These are phyloP conservation scores for Ustilago sp. DNA, from an alignment of 1,284 basidiomycete species.

Conservation along the genomic window DNA sequence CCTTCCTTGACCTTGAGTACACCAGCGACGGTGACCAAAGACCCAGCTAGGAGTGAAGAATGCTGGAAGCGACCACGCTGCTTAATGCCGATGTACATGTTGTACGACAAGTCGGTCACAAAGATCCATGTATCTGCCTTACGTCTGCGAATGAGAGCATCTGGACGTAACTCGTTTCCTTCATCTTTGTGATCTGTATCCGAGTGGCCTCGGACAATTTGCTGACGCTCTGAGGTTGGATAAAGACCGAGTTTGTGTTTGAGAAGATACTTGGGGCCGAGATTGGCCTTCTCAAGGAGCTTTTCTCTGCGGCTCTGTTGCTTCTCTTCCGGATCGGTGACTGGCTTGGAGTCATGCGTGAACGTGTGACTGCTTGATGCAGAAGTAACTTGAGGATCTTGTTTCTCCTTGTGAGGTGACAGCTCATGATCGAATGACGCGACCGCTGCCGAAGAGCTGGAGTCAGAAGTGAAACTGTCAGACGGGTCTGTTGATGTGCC, in stretches of 20 bases:
- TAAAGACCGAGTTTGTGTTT: constrained; percentile 50
- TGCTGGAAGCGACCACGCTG: constrained; percentile 56
- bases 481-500: constrained; percentile 25
- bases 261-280: constrained; percentile 49
- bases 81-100: constrained; percentile 59
- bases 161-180: constrained; percentile 6
- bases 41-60: constrained; percentile 51
- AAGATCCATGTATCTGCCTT: constrained; percentile 54
- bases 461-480: constrained; percentile 33
- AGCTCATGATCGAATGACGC: neutral
- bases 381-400: neutral
- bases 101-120: constrained; percentile 48
- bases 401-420: neutral
- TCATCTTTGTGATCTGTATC: neutral
- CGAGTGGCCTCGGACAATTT: constrained; percentile 30
- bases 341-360: neutral
- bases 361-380: neutral
- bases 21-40: constrained; percentile 51
- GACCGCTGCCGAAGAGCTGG: constrained; percentile 16
- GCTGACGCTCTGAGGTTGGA: constrained; percentile 36
- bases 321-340: constrained; percentile 26
- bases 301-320: constrained; percentile 47
- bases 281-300: constrained; percentile 36
- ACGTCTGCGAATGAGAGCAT: constrained; percentile 39
- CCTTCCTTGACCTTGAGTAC: constrained; percentile 55